Conservation (phyloP, 768 basidiomycete genomes). For the Russula brevipes region DNA sequence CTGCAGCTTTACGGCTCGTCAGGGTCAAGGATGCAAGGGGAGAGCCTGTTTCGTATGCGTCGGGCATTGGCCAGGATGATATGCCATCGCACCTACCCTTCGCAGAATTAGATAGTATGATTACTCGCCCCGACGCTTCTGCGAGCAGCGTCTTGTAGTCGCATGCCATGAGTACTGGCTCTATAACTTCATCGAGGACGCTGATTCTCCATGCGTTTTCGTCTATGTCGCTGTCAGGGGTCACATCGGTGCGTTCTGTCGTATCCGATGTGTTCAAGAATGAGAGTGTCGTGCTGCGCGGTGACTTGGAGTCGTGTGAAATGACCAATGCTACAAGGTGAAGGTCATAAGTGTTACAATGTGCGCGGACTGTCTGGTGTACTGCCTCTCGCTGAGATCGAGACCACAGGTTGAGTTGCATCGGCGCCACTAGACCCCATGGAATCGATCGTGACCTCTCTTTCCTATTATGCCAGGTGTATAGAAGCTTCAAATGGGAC, state of each 20-base stretch:
- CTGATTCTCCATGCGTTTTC: slow-evolving; percentile 25
- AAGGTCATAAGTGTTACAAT: slow-evolving; percentile 30
- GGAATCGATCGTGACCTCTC: slow-evolving; percentile 28
- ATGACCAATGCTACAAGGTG: slow-evolving; percentile 32
- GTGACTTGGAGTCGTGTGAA: slow-evolving; percentile 19
- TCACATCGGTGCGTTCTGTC: not conserved
- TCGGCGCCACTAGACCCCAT: slow-evolving; percentile 34
- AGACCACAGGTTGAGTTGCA: slow-evolving; percentile 31
- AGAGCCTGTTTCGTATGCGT: slow-evolving; percentile 1
- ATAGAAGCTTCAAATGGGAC: slow-evolving; percentile 28
- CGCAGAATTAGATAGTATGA: slow-evolving; percentile 28
- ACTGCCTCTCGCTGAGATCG: slow-evolving; percentile 30
- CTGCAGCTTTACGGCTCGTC: slow-evolving; percentile 5
- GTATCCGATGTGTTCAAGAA: not conserved
- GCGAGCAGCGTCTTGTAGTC: slow-evolving; percentile 31
- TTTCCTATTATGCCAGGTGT: slow-evolving; percentile 34
- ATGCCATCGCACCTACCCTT: slow-evolving; percentile 9
- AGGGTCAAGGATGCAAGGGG: slow-evolving; percentile 8
- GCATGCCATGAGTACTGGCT: slow-evolving; percentile 29
- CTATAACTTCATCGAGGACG: slow-evolving; percentile 27
- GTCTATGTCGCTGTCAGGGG: not conserved
- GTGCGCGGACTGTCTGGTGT: slow-evolving; percentile 32
- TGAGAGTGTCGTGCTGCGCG: slow-evolving; percentile 3
- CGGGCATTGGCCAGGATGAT: not conserved
- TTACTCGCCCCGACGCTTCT: slow-evolving; percentile 31